Evolutionary conservation across 345 rosid genomes (phyloP).

Genomic region (Lepidium aucheri): DNA sequence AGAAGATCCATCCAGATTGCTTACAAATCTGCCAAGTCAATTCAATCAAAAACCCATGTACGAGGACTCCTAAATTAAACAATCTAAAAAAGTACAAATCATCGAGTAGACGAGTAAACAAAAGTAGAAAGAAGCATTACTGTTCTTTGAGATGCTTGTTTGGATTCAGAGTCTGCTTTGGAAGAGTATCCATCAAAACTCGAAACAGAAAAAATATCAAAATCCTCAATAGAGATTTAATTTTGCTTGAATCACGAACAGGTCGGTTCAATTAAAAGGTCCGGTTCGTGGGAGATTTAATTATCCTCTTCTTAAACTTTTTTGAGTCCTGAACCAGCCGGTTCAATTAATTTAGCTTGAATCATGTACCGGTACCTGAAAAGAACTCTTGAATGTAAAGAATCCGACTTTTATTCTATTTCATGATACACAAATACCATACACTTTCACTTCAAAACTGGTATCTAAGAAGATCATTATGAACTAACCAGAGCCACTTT

Average conservation of each 20-base stretch:
- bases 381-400: not conserved
- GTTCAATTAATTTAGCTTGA: too few species aligned
- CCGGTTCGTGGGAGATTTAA: not conserved
- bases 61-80: not conserved
- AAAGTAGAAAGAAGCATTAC: slow-evolving; percentile 22
- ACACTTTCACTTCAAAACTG: slow-evolving; percentile 5
- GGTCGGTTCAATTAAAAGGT: not conserved
- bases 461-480: slow-evolving; percentile 21
- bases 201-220: not conserved
- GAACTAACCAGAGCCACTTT: slow-evolving; percentile 29
- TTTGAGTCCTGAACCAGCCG: too few species aligned
- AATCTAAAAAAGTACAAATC: not conserved
- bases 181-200: slow-evolving; percentile 41
- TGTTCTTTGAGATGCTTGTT: slow-evolving; percentile 78
- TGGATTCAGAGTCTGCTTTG: slow-evolving; percentile 43
- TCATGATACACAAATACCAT: slow-evolving; percentile 15
- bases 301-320: not conserved
- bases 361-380: not conserved
- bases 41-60: not conserved
- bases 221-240: not conserved
- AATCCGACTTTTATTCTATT: slow-evolving; percentile 15
- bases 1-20: slow-evolving; percentile 79
- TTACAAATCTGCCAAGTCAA: slow-evolving; percentile 51
- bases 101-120: not conserved
- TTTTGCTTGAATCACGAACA: not conserved